Conservation (phyloP, 345 rosid genomes). For the Rhodamnia argentea region DNA sequence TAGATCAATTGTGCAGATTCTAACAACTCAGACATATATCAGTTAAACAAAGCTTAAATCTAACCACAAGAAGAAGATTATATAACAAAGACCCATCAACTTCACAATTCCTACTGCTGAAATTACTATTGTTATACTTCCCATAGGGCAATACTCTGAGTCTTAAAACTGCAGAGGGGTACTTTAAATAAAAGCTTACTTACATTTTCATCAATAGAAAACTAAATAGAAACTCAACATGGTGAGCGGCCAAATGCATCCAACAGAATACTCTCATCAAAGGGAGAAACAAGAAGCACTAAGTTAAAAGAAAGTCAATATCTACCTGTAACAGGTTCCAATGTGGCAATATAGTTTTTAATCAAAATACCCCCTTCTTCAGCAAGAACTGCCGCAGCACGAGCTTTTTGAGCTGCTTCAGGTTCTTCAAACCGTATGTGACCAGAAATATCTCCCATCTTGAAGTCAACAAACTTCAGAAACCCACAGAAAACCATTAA, state of each 20-base stretch:
- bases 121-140: background rate
- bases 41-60: background rate
- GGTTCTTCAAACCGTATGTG: slow-evolving; percentile 75
- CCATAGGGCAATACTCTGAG: background rate
- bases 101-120: background rate
- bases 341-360: slow-evolving; percentile 59
- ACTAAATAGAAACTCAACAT: background rate
- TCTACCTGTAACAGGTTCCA: slow-evolving; percentile 91
- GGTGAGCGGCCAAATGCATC: background rate
- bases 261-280: background rate
- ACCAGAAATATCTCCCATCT: slow-evolving; percentile 72
- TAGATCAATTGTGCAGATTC: background rate
- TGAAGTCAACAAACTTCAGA: slow-evolving; percentile 75
- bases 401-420: slow-evolving; percentile 88
- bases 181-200: background rate
- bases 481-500: background rate
- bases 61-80: background rate
- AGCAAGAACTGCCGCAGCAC: slow-evolving; percentile 88
- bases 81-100: background rate
- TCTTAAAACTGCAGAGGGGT: background rate
- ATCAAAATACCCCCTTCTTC: slow-evolving; percentile 70
- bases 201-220: background rate
- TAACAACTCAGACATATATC: background rate
- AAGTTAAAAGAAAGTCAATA: background rate
- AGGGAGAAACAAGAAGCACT: background rate